Conservation (phyloP, 352 stramenopile species). For the Phytopythium ostracodes region DNA sequence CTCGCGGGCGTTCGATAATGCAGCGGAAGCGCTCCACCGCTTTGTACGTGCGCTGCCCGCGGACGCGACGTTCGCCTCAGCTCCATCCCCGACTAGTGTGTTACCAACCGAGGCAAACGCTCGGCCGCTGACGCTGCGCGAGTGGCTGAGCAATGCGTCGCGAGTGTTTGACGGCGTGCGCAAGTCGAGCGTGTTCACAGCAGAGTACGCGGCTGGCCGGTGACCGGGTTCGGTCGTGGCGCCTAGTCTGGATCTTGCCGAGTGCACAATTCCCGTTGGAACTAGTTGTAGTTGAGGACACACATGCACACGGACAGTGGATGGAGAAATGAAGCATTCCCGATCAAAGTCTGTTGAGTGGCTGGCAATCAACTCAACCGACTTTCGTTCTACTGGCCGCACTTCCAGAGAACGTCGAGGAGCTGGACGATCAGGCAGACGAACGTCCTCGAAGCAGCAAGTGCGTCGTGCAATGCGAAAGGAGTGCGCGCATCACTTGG, state of each 20-base stretch:
- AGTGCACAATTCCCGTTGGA: background rate
- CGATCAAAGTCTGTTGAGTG: background rate
- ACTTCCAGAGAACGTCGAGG: too few relatives aligned
- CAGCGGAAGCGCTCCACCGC: constrained; percentile 21
- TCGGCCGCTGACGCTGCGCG: constrained; percentile 50
- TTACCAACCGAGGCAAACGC: constrained; percentile 12
- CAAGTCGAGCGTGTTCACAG: constrained; percentile 55
- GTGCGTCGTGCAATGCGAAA: too few relatives aligned
- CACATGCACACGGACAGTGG: too few relatives aligned
- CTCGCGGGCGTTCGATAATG: constrained; percentile 28
- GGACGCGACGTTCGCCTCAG: constrained; percentile 22
- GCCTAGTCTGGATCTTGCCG: background rate
- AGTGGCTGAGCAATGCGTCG: constrained; percentile 71
- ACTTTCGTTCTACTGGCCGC: too few relatives aligned
- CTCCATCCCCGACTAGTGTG: background rate
- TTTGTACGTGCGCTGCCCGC: constrained; percentile 27
- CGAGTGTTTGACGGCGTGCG: constrained; percentile 68
- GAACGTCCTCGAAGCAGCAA: too few relatives aligned
- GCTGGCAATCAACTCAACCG: too few relatives aligned
- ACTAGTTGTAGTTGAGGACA: background rate
- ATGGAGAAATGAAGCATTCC: too few relatives aligned
- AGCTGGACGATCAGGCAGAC: too few relatives aligned
- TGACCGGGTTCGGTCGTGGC: background rate
- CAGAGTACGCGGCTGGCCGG: constrained; percentile 28
- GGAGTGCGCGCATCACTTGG: too few relatives aligned